A percentile compares a stretch with the other conserved stretches of the same genome.
phyloP scores from a whole-genome alignment of 164 flowering plant species.

The Warburgia ugandensis region DNA sequence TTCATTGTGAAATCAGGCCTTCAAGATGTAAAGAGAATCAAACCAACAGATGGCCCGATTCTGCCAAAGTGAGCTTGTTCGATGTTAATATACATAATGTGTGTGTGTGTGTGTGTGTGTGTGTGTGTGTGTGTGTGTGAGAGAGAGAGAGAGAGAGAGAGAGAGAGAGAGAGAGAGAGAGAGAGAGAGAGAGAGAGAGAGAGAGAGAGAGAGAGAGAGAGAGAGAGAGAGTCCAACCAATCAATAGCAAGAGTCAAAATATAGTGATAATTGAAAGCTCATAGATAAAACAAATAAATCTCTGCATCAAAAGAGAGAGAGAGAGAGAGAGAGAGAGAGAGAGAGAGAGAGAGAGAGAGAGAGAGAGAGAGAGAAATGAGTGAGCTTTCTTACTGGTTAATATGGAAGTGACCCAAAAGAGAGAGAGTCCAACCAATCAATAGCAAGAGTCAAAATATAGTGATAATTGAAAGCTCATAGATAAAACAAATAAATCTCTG shows the following conservation, averaged over 20 bases:
- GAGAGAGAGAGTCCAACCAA: neutral
- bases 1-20: too few relatives aligned
- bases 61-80: too few relatives aligned
- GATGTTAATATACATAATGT: too few relatives aligned
- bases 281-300: too few relatives aligned
- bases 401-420: too few relatives aligned
- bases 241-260: too few relatives aligned
- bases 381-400: too few relatives aligned
- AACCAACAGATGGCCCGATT: too few relatives aligned
- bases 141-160: neutral
- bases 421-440: neutral
- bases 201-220: neutral
- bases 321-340: neutral
- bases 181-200: neutral
- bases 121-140: conserved; percentile 1
- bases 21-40: too few relatives aligned
- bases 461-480: too few relatives aligned
- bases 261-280: too few relatives aligned
- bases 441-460: neutral
- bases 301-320: neutral
- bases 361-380: neutral
- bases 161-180: neutral
- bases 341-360: neutral
- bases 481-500: neutral
- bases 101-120: too few relatives aligned